phyloP scores from a whole-genome alignment of 1,139 yeast species.

The Blastobotrys ciferrii region DNA sequence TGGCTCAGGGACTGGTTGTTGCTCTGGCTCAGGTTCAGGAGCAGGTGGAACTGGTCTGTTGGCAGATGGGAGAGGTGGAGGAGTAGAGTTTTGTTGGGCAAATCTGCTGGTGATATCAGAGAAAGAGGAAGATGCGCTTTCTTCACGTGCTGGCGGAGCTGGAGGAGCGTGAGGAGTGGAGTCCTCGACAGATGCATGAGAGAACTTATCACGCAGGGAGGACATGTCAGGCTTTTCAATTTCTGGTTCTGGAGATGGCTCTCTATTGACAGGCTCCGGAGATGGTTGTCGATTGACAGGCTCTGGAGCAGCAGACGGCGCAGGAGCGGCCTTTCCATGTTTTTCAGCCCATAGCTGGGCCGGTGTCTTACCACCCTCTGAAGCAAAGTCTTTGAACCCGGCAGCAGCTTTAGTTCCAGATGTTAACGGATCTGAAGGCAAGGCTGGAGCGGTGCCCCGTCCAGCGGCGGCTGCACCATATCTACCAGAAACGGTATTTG shows the following conservation, averaged over 20 bases:
- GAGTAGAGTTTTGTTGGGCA: slow-evolving; percentile 19
- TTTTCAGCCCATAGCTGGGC: slow-evolving; percentile 96
- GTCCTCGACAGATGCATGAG: slow-evolving; percentile 21
- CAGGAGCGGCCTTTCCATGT: slow-evolving; percentile 50
- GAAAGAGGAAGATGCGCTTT: slow-evolving; percentile 17
- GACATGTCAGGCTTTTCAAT: slow-evolving; percentile 24
- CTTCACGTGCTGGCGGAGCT: slow-evolving; percentile 13
- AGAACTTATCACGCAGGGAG: slow-evolving; percentile 24
- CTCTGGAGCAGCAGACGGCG: slow-evolving; percentile 22
- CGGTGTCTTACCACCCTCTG: slow-evolving; percentile 82
- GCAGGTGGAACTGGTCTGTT: slow-evolving; percentile 12
- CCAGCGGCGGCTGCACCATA: slow-evolving; percentile 13
- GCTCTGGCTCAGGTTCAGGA: slow-evolving; percentile 20
- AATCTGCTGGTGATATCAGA: slow-evolving; percentile 26
- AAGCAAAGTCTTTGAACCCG: slow-evolving; percentile 70
- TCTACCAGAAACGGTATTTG: slow-evolving; percentile 51
- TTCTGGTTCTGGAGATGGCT: slow-evolving; percentile 19
- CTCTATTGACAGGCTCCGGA: slow-evolving; percentile 20
- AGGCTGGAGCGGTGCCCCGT: slow-evolving; percentile 35
- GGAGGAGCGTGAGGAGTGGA: slow-evolving; percentile 16
- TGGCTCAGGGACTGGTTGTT: slow-evolving; percentile 14
- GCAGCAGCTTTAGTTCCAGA: slow-evolving; percentile 60
- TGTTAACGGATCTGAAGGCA: slow-evolving; percentile 53
- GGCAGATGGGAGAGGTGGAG: slow-evolving; percentile 20
- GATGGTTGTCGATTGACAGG: slow-evolving; percentile 15